Evolutionary conservation across 1,139 yeast species (phyloP).

Genomic region (Candida sp.): DNA sequence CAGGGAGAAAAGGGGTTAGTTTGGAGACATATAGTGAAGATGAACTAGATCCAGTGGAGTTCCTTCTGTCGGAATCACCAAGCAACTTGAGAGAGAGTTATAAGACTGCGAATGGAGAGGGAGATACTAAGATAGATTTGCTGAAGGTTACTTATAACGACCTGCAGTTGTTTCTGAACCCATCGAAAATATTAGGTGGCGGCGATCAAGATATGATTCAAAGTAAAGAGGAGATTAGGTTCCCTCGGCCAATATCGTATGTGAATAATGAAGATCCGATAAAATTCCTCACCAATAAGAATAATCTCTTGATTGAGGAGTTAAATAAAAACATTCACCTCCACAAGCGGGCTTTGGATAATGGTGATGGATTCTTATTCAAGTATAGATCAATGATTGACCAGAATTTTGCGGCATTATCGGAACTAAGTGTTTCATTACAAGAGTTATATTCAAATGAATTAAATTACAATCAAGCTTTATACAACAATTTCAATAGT

Average conservation of each 20-base stretch:
- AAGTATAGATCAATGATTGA: conserved; percentile 24
- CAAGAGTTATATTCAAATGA: conserved; percentile 48
- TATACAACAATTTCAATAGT: conserved; percentile 31
- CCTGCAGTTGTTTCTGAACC: conserved; percentile 17
- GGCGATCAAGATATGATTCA: not conserved
- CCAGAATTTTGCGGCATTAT: conserved; percentile 29
- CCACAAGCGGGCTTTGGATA: conserved; percentile 13
- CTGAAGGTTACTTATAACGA: not conserved
- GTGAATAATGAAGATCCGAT: conserved; percentile 9
- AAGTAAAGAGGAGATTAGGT: not conserved
- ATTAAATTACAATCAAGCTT: conserved; percentile 19
- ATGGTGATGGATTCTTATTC: conserved; percentile 31
- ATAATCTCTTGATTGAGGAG: conserved; percentile 5
- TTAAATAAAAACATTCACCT: conserved; percentile 5
- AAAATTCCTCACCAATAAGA: conserved; percentile 10
- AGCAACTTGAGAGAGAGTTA: not conserved
- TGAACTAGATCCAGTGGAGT: conserved; percentile 28
- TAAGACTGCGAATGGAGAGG: not conserved
- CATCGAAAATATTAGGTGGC: conserved; percentile 11
- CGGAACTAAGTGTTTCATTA: conserved; percentile 44
- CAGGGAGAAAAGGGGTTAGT: not conserved
- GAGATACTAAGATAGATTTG: not conserved
- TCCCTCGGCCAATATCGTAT: not conserved
- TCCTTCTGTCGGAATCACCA: conserved; percentile 17
- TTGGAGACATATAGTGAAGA: conserved; percentile 16